Conservation (phyloP, 306 rosid species). For the Corylus avellana region DNA sequence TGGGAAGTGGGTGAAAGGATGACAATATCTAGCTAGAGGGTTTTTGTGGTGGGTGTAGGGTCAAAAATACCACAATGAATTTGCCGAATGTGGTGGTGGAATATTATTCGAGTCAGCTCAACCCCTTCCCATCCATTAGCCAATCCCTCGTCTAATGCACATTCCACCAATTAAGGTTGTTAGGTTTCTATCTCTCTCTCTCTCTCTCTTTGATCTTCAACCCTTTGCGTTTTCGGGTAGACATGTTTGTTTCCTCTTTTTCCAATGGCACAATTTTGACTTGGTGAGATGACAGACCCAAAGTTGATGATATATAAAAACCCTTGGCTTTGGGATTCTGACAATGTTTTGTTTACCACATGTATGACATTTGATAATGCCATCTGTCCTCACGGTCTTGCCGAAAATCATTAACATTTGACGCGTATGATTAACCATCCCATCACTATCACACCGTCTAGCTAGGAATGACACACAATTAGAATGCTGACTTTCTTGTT, state of each 20-base stretch:
- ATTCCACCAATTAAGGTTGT: conserved; percentile 38
- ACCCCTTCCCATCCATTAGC: conserved; percentile 39
- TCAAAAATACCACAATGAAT: conserved; percentile 50
- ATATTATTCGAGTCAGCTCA: conserved; percentile 62
- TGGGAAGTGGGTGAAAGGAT: conserved; percentile 52
- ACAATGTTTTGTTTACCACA: conserved; percentile 34
- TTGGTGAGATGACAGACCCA: conserved; percentile 33
- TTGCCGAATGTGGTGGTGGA: conserved; percentile 44
- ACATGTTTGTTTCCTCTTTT: conserved; percentile 9
- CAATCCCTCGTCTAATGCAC: conserved; percentile 32
- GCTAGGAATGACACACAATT: conserved; percentile 18
- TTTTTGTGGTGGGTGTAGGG: conserved; percentile 54
- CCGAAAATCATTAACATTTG: conserved; percentile 33
- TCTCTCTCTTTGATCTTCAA: conserved; percentile 17
- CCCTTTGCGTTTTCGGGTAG: conserved; percentile 34
- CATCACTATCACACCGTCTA: not conserved
- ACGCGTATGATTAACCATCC: conserved; percentile 5
- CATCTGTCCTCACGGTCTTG: conserved; percentile 28
- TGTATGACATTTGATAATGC: conserved; percentile 29
- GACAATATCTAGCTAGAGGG: not conserved
- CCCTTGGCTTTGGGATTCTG: conserved; percentile 18
- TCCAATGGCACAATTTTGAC: conserved; percentile 49
- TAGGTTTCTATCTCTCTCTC: conserved; percentile 12
- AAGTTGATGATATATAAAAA: conserved; percentile 10
- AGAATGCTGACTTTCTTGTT: not conserved